Percentiles rank a stretch among this genome's conserved stretches.
Conservation (phyloP, 2,329 filamentous ascomycete genomes). For the Aspergillus spinulosporus region DNA sequence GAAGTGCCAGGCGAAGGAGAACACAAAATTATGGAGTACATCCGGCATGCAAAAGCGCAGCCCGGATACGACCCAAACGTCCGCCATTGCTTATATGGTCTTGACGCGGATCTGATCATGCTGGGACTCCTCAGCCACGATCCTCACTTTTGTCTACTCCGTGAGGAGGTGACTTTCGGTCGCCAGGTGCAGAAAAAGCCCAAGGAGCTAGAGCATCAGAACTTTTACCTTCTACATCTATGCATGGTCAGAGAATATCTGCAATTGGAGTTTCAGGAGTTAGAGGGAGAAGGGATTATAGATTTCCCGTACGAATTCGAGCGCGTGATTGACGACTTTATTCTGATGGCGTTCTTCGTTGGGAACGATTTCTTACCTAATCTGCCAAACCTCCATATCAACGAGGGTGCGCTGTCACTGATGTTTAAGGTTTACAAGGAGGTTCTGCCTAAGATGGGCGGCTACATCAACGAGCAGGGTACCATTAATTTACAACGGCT, state of each 20-base stretch:
- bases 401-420: constrained; percentile 91
- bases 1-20: constrained; percentile 98
- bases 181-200: constrained; percentile 83
- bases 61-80: constrained; percentile 89
- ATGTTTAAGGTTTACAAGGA: constrained; percentile 98
- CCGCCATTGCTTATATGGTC: constrained; percentile 92
- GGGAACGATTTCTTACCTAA: constrained; percentile 99
- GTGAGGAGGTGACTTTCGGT: constrained; percentile 97
- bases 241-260: constrained; percentile 97
- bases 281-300: constrained; percentile 71
- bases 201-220: constrained; percentile 96
- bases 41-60: constrained; percentile 94
- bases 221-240: constrained; percentile 95
- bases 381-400: constrained; percentile 93
- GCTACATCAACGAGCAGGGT: constrained; percentile 95
- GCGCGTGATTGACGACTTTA: constrained; percentile 97
- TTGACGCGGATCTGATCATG: constrained; percentile 99
- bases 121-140: constrained; percentile 94
- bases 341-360: constrained; percentile 98
- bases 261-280: constrained; percentile 92
- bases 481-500: constrained; percentile 85
- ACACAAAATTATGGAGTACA: constrained; percentile 99
- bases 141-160: constrained; percentile 93
- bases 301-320: constrained; percentile 88
- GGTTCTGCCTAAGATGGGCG: constrained; percentile 79